Evolutionary conservation across 75 land plant genomes (phyloP).

Genomic region (Cryptomeria japonica): DNA sequence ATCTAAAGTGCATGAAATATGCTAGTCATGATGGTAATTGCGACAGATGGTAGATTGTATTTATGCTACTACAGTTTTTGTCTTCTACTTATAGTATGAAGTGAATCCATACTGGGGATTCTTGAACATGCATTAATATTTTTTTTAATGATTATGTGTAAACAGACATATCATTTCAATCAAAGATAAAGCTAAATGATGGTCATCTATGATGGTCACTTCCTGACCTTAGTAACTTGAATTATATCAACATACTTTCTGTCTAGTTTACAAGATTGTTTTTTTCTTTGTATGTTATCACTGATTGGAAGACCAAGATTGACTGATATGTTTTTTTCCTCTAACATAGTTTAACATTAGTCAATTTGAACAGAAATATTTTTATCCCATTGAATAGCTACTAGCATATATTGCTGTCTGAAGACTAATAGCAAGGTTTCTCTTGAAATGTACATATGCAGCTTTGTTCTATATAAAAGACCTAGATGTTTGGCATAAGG

Average conservation of each 20-base stretch:
- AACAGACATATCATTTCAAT: background rate
- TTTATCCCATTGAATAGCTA: background rate
- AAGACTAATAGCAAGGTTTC: background rate
- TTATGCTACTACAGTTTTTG: background rate
- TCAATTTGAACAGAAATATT: background rate
- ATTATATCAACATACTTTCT: background rate
- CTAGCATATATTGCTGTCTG: background rate
- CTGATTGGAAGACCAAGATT: background rate
- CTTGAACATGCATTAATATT: background rate
- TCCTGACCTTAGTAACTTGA: background rate
- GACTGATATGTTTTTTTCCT: background rate
- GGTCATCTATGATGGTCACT: background rate
- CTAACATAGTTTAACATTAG: background rate
- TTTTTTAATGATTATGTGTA: background rate
- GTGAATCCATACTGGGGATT: background rate
- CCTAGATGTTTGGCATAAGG: background rate
- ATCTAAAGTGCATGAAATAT: background rate
- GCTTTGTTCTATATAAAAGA: background rate
- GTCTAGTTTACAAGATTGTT: background rate
- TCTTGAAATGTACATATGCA: background rate
- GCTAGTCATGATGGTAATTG: background rate
- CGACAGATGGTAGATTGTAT: background rate
- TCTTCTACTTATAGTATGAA: background rate
- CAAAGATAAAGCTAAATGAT: background rate
- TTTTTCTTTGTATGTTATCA: background rate